A percentile compares a stretch with the other conserved stretches of the same genome.
These are phyloP conservation scores for Sporothrix curviconia DNA, from an alignment of 2,329 filamentous ascomycete genomes.

Conservation along the genomic window DNA sequence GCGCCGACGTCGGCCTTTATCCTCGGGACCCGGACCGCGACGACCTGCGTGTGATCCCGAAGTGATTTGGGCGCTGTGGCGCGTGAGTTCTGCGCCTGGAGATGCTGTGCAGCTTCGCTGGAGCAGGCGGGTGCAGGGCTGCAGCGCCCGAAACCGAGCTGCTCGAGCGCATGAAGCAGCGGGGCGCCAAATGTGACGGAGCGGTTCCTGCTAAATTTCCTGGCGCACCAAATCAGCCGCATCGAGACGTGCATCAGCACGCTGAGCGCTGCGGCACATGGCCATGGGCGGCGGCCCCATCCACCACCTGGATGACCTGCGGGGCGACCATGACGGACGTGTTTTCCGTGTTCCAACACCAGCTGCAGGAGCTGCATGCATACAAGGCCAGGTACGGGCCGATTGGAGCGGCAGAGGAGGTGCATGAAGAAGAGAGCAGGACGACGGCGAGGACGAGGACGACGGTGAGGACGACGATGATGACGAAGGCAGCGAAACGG, in stretches of 20 bases:
- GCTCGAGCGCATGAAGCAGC: conserved; percentile 58
- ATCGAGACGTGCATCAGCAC: conserved; percentile 89
- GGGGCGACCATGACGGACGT: conserved; percentile 72
- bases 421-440: too few species aligned
- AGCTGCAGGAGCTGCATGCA: conserved; percentile 57
- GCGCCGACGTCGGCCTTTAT: conserved; percentile 2
- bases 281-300: conserved; percentile 60
- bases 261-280: conserved; percentile 70
- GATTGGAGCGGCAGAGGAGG: too few species aligned
- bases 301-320: conserved; percentile 61
- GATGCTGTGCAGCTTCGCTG: conserved; percentile 84
- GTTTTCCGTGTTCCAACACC: conserved; percentile 52
- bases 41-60: conserved; percentile 41
- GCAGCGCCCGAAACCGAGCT: conserved; percentile 76
- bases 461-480: background rate
- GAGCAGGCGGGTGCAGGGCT: conserved; percentile 62
- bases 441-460: background rate
- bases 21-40: conserved; percentile 9
- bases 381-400: conserved; percentile 51
- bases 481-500: conserved; percentile 30
- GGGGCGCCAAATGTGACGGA: conserved; percentile 84
- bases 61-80: conserved; percentile 84
- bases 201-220: conserved; percentile 76
- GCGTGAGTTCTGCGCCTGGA: conserved; percentile 81
- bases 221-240: conserved; percentile 90